Evolutionary conservation across 306 rosid species (phyloP), one percentile per base, ranked within the genome.

Genomic region (Sophora flavescens): DNA sequence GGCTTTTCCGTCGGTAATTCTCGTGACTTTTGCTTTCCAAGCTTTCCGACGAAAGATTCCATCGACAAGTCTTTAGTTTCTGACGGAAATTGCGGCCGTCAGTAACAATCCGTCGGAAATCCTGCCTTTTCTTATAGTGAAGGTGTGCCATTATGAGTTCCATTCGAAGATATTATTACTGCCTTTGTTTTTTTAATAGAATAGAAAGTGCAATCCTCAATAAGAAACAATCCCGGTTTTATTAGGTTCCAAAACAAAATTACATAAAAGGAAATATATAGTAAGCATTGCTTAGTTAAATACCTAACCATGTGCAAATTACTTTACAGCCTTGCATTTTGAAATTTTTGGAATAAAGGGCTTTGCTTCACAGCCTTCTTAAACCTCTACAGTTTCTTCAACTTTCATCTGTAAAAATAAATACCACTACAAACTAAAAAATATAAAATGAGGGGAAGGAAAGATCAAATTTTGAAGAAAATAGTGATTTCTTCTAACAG

Each of bases 331-430:
- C 62, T 61, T 47, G 70, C 52, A 62, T 38, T 33, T 62, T 4
- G 72, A 75, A 12, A 63, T 63, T 8, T 62, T 78, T 76, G 38
- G 65, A 64, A 22, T 54, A 28, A 7, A 75, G 28, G 45, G 33
- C 57, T 76, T 75, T 16, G 51, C 13, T 16, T 52, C 18, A 50
- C 50, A 33, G 10, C 74, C 22, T 33, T 69, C 12, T 14, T 6
- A 2, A 51, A n/a, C 51, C 12, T 14, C 11, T 2, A 51, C 33
- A 33, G 63, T 33, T 51, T 47, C n/a, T 47, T 51, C 51, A 36
- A 53, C 63, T 35, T 36, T 11, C 14, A 41, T 59, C 28, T n/a
- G n/a, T n/a, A n/a, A n/a, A n/a, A n/a, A n/a, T n/a, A n/a, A n/a
- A n/a, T n/a, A n/a, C n/a, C n/a, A n/a, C n/a, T n/a, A n/a, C n/a